Percentiles rank a stretch among this genome's conserved stretches.
These are phyloP conservation scores for Nannochloris sp. DNA, from an alignment of 139 green algal genomes.

Conservation along the genomic window DNA sequence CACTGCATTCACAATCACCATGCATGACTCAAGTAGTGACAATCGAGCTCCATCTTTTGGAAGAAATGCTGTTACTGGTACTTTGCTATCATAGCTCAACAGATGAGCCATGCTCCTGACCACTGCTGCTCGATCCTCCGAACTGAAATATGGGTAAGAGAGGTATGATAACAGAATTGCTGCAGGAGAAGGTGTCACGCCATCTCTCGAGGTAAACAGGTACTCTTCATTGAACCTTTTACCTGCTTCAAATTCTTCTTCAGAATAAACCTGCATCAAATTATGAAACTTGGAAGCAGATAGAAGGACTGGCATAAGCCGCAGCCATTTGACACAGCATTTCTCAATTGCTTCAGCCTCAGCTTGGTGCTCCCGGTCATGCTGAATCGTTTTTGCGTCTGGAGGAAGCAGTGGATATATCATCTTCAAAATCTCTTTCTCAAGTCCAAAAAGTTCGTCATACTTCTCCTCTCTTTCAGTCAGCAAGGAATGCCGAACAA, in stretches of 20 bases:
- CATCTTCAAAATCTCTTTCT: slow-evolving; percentile 11
- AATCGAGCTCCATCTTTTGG: slow-evolving; percentile 4
- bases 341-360: slow-evolving; percentile 25
- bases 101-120: slow-evolving; percentile 8
- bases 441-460: slow-evolving; percentile 15
- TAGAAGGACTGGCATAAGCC: slow-evolving; percentile 27
- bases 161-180: slow-evolving; percentile 30
- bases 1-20: slow-evolving; percentile 6
- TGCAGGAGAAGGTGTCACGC: slow-evolving; percentile 16
- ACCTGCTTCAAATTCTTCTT: not conserved
- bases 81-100: not conserved
- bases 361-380: not conserved
- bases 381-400: slow-evolving; percentile 3
- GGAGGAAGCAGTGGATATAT: slow-evolving; percentile 27
- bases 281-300: not conserved
- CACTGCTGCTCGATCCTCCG: slow-evolving; percentile 10
- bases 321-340: slow-evolving; percentile 27
- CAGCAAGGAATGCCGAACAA: slow-evolving; percentile 31
- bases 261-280: slow-evolving; percentile 8
- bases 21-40: slow-evolving; percentile 10
- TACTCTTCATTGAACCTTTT: not conserved
- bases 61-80: slow-evolving; percentile 4
- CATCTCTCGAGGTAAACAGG: not conserved
- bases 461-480: not conserved
- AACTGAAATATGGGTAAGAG: slow-evolving; percentile 29